Conservation (phyloP, 208 protist species). For the Crithidia acanthocephali region DNA sequence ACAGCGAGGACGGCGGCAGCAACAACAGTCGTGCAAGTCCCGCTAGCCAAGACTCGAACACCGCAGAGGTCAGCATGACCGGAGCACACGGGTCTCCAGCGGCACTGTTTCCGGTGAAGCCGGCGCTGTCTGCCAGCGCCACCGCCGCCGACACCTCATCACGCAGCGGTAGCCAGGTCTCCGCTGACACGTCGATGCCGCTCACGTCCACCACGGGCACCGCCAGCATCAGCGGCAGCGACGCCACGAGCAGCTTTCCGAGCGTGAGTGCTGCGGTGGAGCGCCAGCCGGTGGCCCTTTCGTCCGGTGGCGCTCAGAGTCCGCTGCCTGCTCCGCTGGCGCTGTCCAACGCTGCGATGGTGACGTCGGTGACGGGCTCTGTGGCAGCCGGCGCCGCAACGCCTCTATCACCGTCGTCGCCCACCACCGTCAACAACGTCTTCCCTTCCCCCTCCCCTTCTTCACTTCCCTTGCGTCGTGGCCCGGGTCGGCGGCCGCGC, state of each 20-base stretch:
- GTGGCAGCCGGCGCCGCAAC: background rate
- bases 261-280: background rate
- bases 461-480: conserved; percentile 7
- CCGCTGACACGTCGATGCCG: no score
- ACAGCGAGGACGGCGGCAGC: background rate
- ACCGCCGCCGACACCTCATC: conserved; percentile 2
- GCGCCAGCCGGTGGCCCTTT: no score
- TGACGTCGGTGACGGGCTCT: no score
- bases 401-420: background rate
- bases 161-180: conserved; percentile 8
- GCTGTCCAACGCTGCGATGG: no score
- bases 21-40: background rate
- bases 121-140: background rate
- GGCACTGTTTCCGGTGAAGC: background rate
- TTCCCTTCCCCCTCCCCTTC: background rate
- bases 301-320: no score
- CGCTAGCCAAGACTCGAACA: no score
- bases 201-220: no score
- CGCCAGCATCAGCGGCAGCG: background rate
- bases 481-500: conserved; percentile 23
- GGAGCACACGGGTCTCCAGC: no score
- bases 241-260: background rate
- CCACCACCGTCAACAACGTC: background rate
- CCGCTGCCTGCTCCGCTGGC: no score
- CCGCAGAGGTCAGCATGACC: background rate